Base-by-base conservation (phyloP, 2,329 filamentous ascomycete genomes). In the Bimuria novae-zelandiae region DNA sequence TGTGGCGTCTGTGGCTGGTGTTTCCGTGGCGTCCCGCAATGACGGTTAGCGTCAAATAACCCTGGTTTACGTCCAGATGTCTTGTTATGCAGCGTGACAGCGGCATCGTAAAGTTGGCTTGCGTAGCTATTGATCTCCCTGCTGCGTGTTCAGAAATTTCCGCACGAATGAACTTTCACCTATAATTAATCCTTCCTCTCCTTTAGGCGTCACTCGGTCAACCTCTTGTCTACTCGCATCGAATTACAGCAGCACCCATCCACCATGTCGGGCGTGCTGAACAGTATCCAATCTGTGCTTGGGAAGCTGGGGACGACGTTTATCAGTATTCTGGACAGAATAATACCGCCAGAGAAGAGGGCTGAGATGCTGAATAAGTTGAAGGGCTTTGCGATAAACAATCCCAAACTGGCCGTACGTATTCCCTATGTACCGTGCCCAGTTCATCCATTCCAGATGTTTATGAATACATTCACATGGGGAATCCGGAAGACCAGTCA, bases 361-460 rank as follows among this genome's bases (percentile, higher is more conserved):
- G 79, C 84, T 57, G 77, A 79, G 51, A 78, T 83, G 36, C 80
- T 85, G 61, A 76, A 81, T 14, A 78, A 76, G 39, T 72, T 83
- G 23, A 76, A 79, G 30, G 68, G 75, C 4, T 88, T 89, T 64
- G 84, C 86, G 14, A 73, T 80, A 5, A 76, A 81, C 43, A 86
- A 88, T 51, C 90, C 90, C 2, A 76, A 90, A 56, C 76, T 92
- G 37, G 85, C 88, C 50, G 89, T 90, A 78, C 19, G 86, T 39
- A 25, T 17, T 33, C 29, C 16, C 11, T 3, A 5, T 23, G 4
- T n/a, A 2, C 2, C 14, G 3, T 33, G 30, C 4, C n/a, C 8
- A 4, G 14, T 36, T n/a, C 33, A 16, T 33, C 30, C n/a, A 5
- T 7, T 16, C 16, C 4, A 5, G 10, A 4, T 10, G 16, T 36